Conservation (phyloP, 192 early-diverging fungal genomes). For the Dispira parvispora region DNA sequence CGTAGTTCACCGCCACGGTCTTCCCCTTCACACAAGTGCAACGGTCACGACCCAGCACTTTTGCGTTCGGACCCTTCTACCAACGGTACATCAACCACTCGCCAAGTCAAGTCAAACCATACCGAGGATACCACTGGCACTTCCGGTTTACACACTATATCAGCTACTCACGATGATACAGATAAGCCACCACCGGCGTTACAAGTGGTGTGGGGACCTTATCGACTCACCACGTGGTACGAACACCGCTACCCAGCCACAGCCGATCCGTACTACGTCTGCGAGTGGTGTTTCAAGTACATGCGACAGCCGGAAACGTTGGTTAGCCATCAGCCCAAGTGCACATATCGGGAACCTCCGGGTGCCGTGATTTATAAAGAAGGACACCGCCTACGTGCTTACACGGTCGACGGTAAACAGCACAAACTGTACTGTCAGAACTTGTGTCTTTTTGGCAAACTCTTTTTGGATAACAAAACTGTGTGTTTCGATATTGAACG, state of each 20-base stretch:
- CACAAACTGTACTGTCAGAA: conserved; percentile 93
- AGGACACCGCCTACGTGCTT: conserved; percentile 34
- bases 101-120: no score
- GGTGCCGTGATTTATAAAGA: conserved; percentile 73
- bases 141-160: no score
- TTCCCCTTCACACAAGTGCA: no score
- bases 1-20: no score
- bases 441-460: conserved; percentile 78
- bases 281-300: conserved; percentile 89
- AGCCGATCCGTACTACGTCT: conserved; percentile 69
- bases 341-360: conserved; percentile 44
- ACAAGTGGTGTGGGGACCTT: conserved; percentile 13
- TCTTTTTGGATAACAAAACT: conserved; percentile 95
- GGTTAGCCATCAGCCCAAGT: conserved; percentile 45
- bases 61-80: no score
- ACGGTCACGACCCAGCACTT: no score
- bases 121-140: no score
- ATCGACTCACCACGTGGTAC: conserved; percentile 88
- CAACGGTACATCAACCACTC: no score
- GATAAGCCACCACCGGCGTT: no score
- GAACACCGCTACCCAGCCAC: conserved; percentile 85
- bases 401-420: conserved; percentile 76
- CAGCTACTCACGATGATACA: no score
- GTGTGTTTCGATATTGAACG: conserved; percentile 86
- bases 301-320: conserved; percentile 57